phyloP scores from a whole-genome alignment of 2,329 filamentous ascomycete species.

The Paecilomyces dactylethromorphus region DNA sequence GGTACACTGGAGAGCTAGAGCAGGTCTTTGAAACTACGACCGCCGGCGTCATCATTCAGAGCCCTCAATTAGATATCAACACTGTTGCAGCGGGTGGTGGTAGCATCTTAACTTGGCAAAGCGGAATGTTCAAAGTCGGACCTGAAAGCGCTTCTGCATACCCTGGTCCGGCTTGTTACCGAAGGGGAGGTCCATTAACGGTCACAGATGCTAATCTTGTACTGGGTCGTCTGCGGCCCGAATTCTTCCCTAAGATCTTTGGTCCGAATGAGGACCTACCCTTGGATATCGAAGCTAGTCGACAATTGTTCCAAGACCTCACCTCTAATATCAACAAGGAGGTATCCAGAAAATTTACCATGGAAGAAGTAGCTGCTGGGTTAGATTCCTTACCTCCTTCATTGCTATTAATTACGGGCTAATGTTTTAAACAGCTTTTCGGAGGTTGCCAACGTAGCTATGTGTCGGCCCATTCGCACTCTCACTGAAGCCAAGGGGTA shows the following conservation, averaged over 20 bases:
- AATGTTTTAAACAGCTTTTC: conserved; percentile 85
- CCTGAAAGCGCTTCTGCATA: conserved; percentile 88
- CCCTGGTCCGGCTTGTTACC: conserved; percentile 85
- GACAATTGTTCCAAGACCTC: conserved; percentile 67
- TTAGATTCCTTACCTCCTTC: not conserved
- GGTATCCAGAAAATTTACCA: conserved; percentile 47
- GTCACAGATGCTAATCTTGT: conserved; percentile 91
- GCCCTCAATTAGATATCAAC: conserved; percentile 84
- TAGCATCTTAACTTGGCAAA: conserved; percentile 55
- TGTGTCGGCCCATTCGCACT: conserved; percentile 52
- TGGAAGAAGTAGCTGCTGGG: conserved; percentile 61
- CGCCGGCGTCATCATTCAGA: conserved; percentile 82
- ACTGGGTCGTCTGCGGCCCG: conserved; percentile 75
- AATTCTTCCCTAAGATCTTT: conserved; percentile 96
- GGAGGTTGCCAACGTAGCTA: conserved; percentile 83
- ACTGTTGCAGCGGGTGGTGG: conserved; percentile 85
- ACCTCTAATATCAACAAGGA: conserved; percentile 73
- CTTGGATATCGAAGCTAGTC: conserved; percentile 68
- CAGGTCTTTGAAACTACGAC: conserved; percentile 91
- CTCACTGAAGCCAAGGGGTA: conserved; percentile 70
- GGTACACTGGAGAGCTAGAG: conserved; percentile 71
- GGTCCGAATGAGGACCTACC: conserved; percentile 82
- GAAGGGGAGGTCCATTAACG: conserved; percentile 82
- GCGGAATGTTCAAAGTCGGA: conserved; percentile 85
- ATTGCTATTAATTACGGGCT: conserved; percentile 1